Conservation (phyloP, 306 rosid genomes). For the Cucurbita maxima region DNA sequence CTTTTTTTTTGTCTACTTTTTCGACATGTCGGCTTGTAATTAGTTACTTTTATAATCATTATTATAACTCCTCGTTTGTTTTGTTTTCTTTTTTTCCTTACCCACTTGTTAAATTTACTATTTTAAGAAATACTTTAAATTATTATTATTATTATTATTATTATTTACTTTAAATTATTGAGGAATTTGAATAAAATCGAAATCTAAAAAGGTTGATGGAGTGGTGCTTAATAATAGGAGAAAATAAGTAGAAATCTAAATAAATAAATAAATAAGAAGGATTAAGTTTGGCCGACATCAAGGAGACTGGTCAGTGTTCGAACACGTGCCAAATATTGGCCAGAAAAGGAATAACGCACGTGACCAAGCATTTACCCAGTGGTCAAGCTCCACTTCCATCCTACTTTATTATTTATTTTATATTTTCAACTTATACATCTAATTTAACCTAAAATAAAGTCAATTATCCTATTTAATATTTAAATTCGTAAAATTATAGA, state of each 20-base stretch:
- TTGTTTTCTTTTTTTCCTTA: neutral
- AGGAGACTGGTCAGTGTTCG: neutral
- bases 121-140: too few relatives aligned
- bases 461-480: too few relatives aligned
- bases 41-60: neutral
- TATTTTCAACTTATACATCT: too few relatives aligned
- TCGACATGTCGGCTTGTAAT: neutral
- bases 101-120: neutral
- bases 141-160: too few relatives aligned
- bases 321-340: slow-evolving; percentile 32
- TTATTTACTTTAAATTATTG: neutral
- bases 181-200: neutral
- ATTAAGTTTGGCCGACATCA: slow-evolving; percentile 28
- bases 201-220: neutral
- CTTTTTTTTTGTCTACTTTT: neutral
- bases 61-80: neutral
- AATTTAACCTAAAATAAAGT: too few relatives aligned
- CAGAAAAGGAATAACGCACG: neutral
- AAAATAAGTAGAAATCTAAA: neutral
- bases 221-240: neutral
- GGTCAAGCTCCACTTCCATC: too few relatives aligned
- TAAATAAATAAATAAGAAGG: neutral
- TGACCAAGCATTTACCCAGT: neutral
- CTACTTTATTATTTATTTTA: too few relatives aligned
- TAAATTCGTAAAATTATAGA: too few relatives aligned